Evolutionary conservation across 2,329 filamentous ascomycete species (phyloP), one percentile per base, ranked within the genome.

Genomic region (Venturiaceae sp.): DNA sequence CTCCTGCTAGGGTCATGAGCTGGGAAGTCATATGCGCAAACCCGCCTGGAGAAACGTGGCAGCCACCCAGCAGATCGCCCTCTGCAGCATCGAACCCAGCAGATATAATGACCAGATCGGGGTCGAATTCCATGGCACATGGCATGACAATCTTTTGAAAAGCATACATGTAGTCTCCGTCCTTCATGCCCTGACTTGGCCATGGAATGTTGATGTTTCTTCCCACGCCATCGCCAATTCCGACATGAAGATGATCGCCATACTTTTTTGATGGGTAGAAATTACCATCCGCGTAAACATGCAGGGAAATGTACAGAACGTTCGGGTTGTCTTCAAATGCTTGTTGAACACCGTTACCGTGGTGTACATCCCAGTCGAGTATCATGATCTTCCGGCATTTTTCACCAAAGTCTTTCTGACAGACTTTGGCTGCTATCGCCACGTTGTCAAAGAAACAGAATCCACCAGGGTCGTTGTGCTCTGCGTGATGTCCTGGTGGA

Each of bases 371-470:
- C 84, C 94, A 99, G 69, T 99, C 94, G 7, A 99, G 77, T 64
- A 99, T 94, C 58, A 99, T 74, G 21, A 99, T 83, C 72, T 95
- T 97, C 58, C 90, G 85, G 68, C 92, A 96, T 8, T 76, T 75
- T 3, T 92, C 83, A 1, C 88, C 88, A 64, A 88, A 94, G 60
- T 91, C 85, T 57, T 80, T 76, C 69, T 96, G 91, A 68, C 92
- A 96, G 13, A 92, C 88, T 60, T 84, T 87, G n/a, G 91, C 86
- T 1, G 92, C 92, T 60, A 99, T 88, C 21, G 90, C 91, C 3
- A 97, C 94, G 67, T 99, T 99, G 75, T 99, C 96, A 76, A 97
- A 97, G 60, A 97, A 83, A 70, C 94, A 99, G 68, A 99, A 99
- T 0, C 94, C 94, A 81, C 96, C 94, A 0, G 92, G 83, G 36